These are phyloP conservation scores for Rugiboletus extremiorientalis DNA, from an alignment of 1,284 basidiomycete genomes.

Conservation along the genomic window DNA sequence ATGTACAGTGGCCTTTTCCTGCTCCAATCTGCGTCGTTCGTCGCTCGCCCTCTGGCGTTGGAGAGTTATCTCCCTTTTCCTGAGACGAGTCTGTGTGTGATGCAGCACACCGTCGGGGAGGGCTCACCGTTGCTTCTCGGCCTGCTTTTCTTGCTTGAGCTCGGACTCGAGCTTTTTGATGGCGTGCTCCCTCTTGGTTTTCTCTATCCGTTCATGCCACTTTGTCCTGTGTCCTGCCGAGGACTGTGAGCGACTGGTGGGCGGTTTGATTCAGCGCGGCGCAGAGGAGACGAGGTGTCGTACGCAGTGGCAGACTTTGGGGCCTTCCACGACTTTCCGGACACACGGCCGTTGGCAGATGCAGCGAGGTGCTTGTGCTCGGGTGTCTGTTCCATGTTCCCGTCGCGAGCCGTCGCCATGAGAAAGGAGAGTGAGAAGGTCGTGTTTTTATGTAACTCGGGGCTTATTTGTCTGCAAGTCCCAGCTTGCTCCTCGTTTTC, in stretches of 20 bases:
- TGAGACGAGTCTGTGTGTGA: slow-evolving; percentile 28
- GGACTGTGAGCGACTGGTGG: slow-evolving; percentile 64
- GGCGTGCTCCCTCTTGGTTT: slow-evolving; percentile 60
- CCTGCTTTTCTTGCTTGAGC: slow-evolving; percentile 72
- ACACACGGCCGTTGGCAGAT: slow-evolving; percentile 59
- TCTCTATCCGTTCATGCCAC: slow-evolving; percentile 70
- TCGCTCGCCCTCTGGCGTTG: slow-evolving; percentile 71
- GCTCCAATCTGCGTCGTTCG: slow-evolving; percentile 67
- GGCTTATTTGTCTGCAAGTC: not conserved
- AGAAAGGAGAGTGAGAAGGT: slow-evolving; percentile 13
- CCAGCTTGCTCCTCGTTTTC: not conserved
- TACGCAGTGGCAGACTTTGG: slow-evolving; percentile 64
- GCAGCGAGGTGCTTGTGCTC: slow-evolving; percentile 42
- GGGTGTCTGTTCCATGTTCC: not conserved
- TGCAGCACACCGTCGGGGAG: not conserved
- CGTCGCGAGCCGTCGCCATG: slow-evolving; percentile 8
- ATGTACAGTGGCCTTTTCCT: slow-evolving; percentile 66
- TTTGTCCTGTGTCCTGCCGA: slow-evolving; percentile 63
- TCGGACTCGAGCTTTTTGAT: slow-evolving; percentile 72
- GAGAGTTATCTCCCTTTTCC: slow-evolving; percentile 63
- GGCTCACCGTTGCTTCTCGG: slow-evolving; percentile 59
- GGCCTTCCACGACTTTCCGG: slow-evolving; percentile 69
- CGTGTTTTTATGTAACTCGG: slow-evolving; percentile 25
- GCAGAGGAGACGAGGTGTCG: slow-evolving; percentile 19
- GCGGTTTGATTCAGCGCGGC: slow-evolving; percentile 4